phyloP scores from a whole-genome alignment of 1,139 yeast species.

The Zygosaccharomyces sapae region DNA sequence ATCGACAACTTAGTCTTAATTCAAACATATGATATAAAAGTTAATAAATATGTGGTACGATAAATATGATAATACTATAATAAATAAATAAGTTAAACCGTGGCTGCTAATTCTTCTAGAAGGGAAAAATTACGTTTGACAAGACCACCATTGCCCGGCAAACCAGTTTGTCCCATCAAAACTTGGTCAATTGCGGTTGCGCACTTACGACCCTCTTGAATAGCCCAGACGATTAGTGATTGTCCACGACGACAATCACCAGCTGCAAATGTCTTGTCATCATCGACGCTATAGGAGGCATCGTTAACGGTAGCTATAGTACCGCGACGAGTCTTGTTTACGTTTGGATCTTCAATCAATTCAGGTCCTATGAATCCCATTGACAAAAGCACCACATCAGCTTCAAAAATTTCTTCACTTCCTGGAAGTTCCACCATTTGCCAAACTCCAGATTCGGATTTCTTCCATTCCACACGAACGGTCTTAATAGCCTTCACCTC shows the following conservation, averaged over 20 bases:
- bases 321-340: slow-evolving; percentile 78
- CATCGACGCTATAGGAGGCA: slow-evolving; percentile 66
- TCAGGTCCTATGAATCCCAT: slow-evolving; percentile 99
- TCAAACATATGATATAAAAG: too few relatives aligned
- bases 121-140: slow-evolving; percentile 74
- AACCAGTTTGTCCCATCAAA: slow-evolving; percentile 71
- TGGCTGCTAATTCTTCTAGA: slow-evolving; percentile 68
- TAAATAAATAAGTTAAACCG: slow-evolving; percentile 17
- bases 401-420: slow-evolving; percentile 89
- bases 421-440: slow-evolving; percentile 98
- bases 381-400: slow-evolving; percentile 86
- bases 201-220: slow-evolving; percentile 98
- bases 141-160: slow-evolving; percentile 93
- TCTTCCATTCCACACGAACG: slow-evolving; percentile 96
- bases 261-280: slow-evolving; percentile 78
- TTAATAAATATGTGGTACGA: slow-evolving; percentile 9
- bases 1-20: slow-evolving; percentile 6
- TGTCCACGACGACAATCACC: slow-evolving; percentile 99
- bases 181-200: slow-evolving; percentile 86
- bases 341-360: slow-evolving; percentile 62
- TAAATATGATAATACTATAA: slow-evolving; percentile 6
- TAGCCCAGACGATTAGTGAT: slow-evolving; percentile 98
- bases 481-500: slow-evolving; percentile 92
- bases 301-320: slow-evolving; percentile 69
- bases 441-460: slow-evolving; percentile 95